These are phyloP conservation scores for Leucosporidium yakuticum DNA, from an alignment of 768 basidiomycete genomes.

Conservation along the genomic window DNA sequence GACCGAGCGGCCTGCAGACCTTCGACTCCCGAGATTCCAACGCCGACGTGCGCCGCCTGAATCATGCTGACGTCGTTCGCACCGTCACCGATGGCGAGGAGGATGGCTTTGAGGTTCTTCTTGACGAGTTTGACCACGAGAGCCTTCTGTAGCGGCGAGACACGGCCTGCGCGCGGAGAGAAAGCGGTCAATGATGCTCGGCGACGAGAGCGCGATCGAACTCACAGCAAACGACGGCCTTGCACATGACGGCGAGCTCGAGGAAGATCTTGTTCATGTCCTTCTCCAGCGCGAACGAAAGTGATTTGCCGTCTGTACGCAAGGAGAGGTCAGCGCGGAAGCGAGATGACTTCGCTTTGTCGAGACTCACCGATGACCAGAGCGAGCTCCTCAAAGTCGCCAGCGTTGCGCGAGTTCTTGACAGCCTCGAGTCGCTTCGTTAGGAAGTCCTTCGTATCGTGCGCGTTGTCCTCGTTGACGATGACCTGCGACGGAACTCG, in stretches of 20 bases:
- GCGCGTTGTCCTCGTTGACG: slow-evolving; percentile 79
- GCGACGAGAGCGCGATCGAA: slow-evolving; percentile 8
- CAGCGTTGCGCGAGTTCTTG: slow-evolving; percentile 81
- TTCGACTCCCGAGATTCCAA: slow-evolving; percentile 97
- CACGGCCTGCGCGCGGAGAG: slow-evolving; percentile 61
- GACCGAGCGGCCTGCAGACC: slow-evolving; percentile 97
- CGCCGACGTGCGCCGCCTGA: slow-evolving; percentile 94
- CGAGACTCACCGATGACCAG: slow-evolving; percentile 71
- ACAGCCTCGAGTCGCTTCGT: slow-evolving; percentile 84
- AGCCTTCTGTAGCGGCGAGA: slow-evolving; percentile 95
- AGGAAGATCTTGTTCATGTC: slow-evolving; percentile 81
- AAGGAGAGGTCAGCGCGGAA: slow-evolving; percentile 13
- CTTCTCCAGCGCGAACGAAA: slow-evolving; percentile 88
- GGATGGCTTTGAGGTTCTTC: slow-evolving; percentile 84
- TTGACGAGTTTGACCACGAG: slow-evolving; percentile 98
- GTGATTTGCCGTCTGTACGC: slow-evolving; percentile 79
- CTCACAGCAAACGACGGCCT: slow-evolving; percentile 95
- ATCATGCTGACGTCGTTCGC: slow-evolving; percentile 99
- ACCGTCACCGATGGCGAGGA: slow-evolving; percentile 96
- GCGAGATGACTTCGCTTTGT: too few relatives aligned
- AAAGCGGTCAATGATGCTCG: background rate
- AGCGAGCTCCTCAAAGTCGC: slow-evolving; percentile 90
- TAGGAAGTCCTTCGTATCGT: slow-evolving; percentile 77
- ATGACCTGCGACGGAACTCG: slow-evolving; percentile 58
- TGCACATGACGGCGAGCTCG: slow-evolving; percentile 95